Conservation (phyloP, 2,329 filamentous ascomycete genomes). For the Penicillium italicum region DNA sequence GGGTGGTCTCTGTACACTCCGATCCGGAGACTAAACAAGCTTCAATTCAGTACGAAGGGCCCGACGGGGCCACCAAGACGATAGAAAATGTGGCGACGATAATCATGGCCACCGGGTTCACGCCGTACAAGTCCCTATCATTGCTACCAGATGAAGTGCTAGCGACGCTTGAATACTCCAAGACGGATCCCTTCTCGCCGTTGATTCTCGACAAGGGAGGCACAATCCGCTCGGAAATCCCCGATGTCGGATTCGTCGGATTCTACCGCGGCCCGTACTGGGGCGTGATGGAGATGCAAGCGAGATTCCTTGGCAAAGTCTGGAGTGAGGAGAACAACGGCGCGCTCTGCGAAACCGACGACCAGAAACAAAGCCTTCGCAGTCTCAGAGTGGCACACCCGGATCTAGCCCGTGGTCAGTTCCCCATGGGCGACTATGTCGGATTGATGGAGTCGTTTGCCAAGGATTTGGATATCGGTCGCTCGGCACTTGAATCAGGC, state of each 20-base stretch:
- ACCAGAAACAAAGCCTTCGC: conserved; percentile 27
- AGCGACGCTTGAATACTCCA: conserved; percentile 55
- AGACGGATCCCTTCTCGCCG: conserved; percentile 55
- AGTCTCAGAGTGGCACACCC: conserved; percentile 17
- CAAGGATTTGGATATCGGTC: conserved; percentile 53
- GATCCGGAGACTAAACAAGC: conserved; percentile 1
- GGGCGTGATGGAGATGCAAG: conserved; percentile 85
- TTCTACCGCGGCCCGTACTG: conserved; percentile 83
- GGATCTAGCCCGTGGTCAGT: conserved; percentile 54
- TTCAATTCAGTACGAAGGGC: conserved; percentile 37
- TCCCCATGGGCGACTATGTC: conserved; percentile 78
- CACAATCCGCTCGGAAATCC: conserved; percentile 58
- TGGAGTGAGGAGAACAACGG: conserved; percentile 47
- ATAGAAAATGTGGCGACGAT: conserved; percentile 62
- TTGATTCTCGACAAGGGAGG: conserved; percentile 66
- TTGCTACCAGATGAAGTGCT: conserved; percentile 61
- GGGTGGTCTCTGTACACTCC: conserved; percentile 18
- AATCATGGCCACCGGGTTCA: conserved; percentile 73
- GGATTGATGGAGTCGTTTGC: conserved; percentile 72
- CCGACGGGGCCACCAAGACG: conserved; percentile 37
- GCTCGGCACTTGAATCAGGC: conserved; percentile 37
- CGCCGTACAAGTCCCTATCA: conserved; percentile 59
- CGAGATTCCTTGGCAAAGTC: conserved; percentile 60
- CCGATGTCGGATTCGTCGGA: conserved; percentile 71
- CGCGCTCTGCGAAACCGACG: conserved; percentile 21